Evolutionary conservation across 176 grass and related monocot species (phyloP).

Genomic region (Alloteropsis semialata): DNA sequence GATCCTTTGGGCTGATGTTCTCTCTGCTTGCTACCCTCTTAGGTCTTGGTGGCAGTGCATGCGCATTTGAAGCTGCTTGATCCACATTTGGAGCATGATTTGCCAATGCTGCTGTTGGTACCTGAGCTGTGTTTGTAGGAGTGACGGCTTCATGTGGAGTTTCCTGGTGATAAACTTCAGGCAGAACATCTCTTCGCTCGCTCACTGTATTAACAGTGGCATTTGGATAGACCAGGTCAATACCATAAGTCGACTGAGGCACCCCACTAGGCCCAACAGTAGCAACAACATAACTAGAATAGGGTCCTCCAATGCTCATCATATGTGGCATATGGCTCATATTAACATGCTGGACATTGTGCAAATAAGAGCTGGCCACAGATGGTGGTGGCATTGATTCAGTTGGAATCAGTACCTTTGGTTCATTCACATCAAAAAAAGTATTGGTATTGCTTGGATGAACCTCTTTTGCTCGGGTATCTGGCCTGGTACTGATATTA

Average conservation of each 20-base stretch:
- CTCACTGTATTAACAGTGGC: constrained; percentile 36
- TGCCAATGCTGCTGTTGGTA: constrained; percentile 33
- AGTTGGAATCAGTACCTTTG: constrained; percentile 42
- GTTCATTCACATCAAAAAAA: constrained; percentile 51
- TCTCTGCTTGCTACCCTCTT: constrained; percentile 77
- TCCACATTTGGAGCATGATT: constrained; percentile 45
- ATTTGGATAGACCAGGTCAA: constrained; percentile 55
- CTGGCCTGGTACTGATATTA: constrained; percentile 5
- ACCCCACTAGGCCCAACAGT: constrained; percentile 41
- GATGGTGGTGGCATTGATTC: constrained; percentile 44
- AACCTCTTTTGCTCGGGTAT: constrained; percentile 32
- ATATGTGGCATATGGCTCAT: constrained; percentile 51
- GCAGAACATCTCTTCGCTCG: constrained; percentile 48
- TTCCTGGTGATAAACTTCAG: constrained; percentile 47
- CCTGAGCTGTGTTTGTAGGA: constrained; percentile 31
- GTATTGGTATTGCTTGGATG: constrained; percentile 47
- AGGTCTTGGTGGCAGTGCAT: constrained; percentile 70
- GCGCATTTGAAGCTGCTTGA: constrained; percentile 37
- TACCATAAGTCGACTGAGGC: constrained; percentile 44
- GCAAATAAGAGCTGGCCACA: constrained; percentile 51
- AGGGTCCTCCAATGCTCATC: constrained; percentile 56
- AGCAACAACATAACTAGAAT: constrained; percentile 53
- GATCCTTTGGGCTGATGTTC: constrained; percentile 60
- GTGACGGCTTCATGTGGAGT: constrained; percentile 36
- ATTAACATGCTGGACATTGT: constrained; percentile 57